These are phyloP conservation scores for Chalciporus pseudorubinellus DNA, from an alignment of 768 basidiomycete genomes.

Conservation along the genomic window DNA sequence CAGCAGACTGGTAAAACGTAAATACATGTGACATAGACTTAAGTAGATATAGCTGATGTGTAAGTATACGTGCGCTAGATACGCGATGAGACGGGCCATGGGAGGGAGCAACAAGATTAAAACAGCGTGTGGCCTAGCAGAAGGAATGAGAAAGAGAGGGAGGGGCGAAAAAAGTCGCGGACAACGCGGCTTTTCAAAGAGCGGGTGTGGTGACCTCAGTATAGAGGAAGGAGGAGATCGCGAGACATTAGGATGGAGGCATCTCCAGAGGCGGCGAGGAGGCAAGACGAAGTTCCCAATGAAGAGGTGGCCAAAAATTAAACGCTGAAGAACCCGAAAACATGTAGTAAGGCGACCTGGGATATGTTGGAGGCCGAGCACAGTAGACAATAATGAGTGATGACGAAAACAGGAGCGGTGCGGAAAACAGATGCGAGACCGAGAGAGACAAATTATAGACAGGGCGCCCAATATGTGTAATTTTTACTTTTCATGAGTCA, in stretches of 20 bases:
- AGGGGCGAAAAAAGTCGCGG: neutral
- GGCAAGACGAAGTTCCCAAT: neutral
- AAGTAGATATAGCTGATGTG: constrained; percentile 22
- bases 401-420: constrained; percentile 11
- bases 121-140: constrained; percentile 5
- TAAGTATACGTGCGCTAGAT: constrained; percentile 15
- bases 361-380: constrained; percentile 35
- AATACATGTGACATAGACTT: constrained; percentile 25
- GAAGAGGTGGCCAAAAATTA: constrained; percentile 4
- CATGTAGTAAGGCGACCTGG: constrained; percentile 21
- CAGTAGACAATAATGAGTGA: constrained; percentile 2
- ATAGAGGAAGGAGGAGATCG: neutral
- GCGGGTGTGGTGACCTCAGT: neutral
- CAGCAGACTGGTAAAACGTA: neutral
- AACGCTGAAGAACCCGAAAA: constrained; percentile 8
- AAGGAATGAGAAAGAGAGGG: neutral
- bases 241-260: neutral
- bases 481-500: constrained; percentile 32
- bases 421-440: constrained; percentile 5
- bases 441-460: constrained; percentile 22
- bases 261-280: constrained; percentile 2
- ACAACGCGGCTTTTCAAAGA: neutral
- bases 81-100: neutral
- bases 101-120: constrained; percentile 21
- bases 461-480: constrained; percentile 36